Evolutionary conservation across 2,329 filamentous ascomycete species (phyloP).

Genomic region (Fusarium musae): DNA sequence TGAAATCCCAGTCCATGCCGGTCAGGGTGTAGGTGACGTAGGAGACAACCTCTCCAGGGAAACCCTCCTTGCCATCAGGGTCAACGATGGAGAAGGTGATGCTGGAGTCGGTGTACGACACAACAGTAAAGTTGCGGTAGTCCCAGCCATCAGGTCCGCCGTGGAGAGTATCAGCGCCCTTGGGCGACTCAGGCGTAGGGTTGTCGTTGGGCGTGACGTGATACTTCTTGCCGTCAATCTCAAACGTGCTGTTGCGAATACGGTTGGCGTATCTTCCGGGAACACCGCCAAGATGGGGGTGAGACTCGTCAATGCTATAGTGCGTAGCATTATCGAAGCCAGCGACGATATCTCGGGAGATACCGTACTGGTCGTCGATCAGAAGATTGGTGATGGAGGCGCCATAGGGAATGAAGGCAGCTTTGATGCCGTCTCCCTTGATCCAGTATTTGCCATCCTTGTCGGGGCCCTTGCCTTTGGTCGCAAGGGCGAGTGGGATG

Average conservation of each 20-base stretch:
- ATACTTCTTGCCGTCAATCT: slow-evolving; percentile 71
- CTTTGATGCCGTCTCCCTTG: slow-evolving; percentile 72
- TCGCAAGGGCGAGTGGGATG: slow-evolving; percentile 25
- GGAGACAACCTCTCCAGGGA: slow-evolving; percentile 80
- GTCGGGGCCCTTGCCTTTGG: slow-evolving; percentile 56
- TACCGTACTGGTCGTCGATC: slow-evolving; percentile 74
- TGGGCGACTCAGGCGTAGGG: slow-evolving; percentile 59
- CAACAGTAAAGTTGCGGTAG: slow-evolving; percentile 80
- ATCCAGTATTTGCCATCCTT: slow-evolving; percentile 78
- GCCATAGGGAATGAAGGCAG: slow-evolving; percentile 78
- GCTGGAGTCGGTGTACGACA: slow-evolving; percentile 71
- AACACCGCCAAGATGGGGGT: slow-evolving; percentile 78
- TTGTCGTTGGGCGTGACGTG: slow-evolving; percentile 73
- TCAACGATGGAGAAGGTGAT: slow-evolving; percentile 83
- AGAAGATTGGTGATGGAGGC: slow-evolving; percentile 78
- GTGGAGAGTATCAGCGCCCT: slow-evolving; percentile 73
- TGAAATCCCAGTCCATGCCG: slow-evolving; percentile 75
- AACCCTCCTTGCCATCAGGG: slow-evolving; percentile 77
- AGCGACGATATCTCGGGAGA: slow-evolving; percentile 75
- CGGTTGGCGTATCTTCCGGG: slow-evolving; percentile 84
- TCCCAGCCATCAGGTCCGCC: slow-evolving; percentile 80
- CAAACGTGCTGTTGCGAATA: slow-evolving; percentile 80
- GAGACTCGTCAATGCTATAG: slow-evolving; percentile 71
- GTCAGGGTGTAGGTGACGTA: slow-evolving; percentile 79
- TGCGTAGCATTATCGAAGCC: slow-evolving; percentile 82